Evolutionary conservation across 129 eudicot species (phyloP), one percentile per base, ranked within the genome.

Genomic region (Mikania micrantha): DNA sequence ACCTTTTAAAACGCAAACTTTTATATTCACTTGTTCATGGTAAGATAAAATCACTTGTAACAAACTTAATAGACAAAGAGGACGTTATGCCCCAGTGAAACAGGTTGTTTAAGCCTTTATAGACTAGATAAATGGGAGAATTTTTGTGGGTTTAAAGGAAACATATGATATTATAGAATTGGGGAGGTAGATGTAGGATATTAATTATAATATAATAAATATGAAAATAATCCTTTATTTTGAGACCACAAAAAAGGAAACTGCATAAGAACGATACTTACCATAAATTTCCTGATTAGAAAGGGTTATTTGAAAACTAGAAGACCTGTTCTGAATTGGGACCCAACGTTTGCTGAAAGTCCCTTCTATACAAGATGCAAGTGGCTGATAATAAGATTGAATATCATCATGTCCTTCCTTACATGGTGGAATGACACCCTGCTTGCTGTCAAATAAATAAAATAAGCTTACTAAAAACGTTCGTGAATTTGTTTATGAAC

Each of bases 301-400:
- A 9, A 82, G 24, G 59, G 72, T 82, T 60, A 80, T 57, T 16
- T 64, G 77, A 63, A 78, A 80, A 81, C 80, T 85, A 56, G 87
- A 77, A 64, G 95, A 88, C 75, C 89, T 82, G 69, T 86, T 92
- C 53, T 80, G 87, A 74, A 88, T 78, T n/a, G 95, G 90, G 52
- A 64, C 41, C 98, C 98, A 92, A 1, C 91, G 90, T 67, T 80
- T 77, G 80, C 90, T 86, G 48, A 60, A 66, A 27, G 86, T 82
- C 72, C 96, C 98, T 66, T 85, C 80, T 56, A 88, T 70, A 74
- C 98, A 92, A 60, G 80, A 74, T 44, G 75, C 77, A 44, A 92
- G 96, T 54, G 91, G 91, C 71, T 70, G 85, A 76, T 88, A 92
- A 60, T 82, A 92, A 8, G 90, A 76, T 63, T 76, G 89, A 39